A percentile compares a stretch with the other conserved stretches of the same genome.
Evolutionary conservation across 371 early-diverging fungal genomes (phyloP).

Genomic region (Mortierella sp.): DNA sequence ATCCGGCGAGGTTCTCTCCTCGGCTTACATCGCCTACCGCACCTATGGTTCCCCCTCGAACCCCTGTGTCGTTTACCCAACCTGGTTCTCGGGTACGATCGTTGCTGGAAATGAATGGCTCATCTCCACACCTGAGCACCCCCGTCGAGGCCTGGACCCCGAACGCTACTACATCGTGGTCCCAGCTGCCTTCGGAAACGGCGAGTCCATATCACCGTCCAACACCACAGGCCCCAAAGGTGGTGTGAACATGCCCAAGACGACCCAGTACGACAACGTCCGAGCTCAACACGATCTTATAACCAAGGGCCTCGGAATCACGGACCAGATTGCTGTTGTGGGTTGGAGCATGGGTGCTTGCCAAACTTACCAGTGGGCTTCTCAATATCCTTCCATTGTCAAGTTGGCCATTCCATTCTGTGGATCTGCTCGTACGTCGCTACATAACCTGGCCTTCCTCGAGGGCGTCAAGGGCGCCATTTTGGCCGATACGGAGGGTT

Average conservation of each 20-base stretch:
- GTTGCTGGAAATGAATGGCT: constrained; percentile 23
- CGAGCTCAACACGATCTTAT: constrained; percentile 25
- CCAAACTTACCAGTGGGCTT: constrained; percentile 30
- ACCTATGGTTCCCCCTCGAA: constrained; percentile 18
- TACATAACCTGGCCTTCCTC: constrained; percentile 34
- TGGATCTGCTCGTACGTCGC: constrained; percentile 23
- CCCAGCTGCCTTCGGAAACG: constrained; percentile 30
- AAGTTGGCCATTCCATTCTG: constrained; percentile 33
- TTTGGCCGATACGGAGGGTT: constrained; percentile 25
- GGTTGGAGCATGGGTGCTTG: constrained; percentile 36
- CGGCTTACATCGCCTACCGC: constrained; percentile 11
- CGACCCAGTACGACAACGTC: constrained; percentile 27
- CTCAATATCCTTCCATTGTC: constrained; percentile 26
- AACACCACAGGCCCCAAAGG: constrained; percentile 27
- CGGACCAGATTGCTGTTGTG: constrained; percentile 19
- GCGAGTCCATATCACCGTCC: constrained; percentile 37
- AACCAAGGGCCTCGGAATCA: constrained; percentile 19
- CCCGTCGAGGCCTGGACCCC: constrained; percentile 21
- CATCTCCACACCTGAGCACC: constrained; percentile 17
- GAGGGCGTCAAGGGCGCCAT: constrained; percentile 28
- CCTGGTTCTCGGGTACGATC: constrained; percentile 25
- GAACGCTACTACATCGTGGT: constrained; percentile 32
- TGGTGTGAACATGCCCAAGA: constrained; percentile 36
- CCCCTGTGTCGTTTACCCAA: constrained; percentile 21
- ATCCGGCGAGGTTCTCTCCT: constrained; percentile 16